Evolutionary conservation across 768 basidiomycete genomes (phyloP).

Genomic region (Termitomyces sp.): DNA sequence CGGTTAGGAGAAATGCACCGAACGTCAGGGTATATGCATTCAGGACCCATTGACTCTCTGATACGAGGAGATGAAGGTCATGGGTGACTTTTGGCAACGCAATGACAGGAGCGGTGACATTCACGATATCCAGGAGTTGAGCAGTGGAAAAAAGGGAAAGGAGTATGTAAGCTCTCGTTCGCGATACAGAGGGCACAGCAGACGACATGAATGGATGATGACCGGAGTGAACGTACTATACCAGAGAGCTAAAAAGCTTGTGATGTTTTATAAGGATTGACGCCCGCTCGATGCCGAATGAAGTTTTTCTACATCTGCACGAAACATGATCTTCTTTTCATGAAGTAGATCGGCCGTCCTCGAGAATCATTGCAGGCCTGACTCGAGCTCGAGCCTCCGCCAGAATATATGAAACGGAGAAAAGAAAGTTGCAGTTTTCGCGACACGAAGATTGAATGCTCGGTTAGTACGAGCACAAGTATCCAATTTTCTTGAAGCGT

Average conservation of each 20-base stretch:
- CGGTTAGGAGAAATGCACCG: conserved; percentile 29
- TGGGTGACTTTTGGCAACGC: conserved; percentile 26
- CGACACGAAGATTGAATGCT: not conserved
- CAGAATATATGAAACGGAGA: not conserved
- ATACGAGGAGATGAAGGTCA: conserved; percentile 9
- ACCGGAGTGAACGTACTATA: not conserved
- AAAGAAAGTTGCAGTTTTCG: not conserved
- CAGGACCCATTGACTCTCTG: conserved; percentile 27
- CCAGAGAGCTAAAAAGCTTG: not conserved
- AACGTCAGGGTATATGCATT: conserved; percentile 34
- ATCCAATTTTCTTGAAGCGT: not conserved
- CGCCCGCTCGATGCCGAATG: not conserved
- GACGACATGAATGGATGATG: not conserved
- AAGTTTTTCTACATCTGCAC: not conserved
- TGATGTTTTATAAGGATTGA: not conserved
- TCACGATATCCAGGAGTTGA: conserved; percentile 36
- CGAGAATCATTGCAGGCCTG: not conserved
- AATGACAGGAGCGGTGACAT: conserved; percentile 30
- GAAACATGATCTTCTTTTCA: not conserved
- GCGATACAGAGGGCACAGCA: not conserved
- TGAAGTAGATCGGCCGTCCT: not conserved
- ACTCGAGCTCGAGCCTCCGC: not conserved
- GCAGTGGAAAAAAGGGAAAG: conserved; percentile 29
- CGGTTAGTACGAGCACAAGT: not conserved
- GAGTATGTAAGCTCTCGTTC: not conserved